phyloP scores from a whole-genome alignment of 257 asterid genomes.

The Echites panduratus region DNA sequence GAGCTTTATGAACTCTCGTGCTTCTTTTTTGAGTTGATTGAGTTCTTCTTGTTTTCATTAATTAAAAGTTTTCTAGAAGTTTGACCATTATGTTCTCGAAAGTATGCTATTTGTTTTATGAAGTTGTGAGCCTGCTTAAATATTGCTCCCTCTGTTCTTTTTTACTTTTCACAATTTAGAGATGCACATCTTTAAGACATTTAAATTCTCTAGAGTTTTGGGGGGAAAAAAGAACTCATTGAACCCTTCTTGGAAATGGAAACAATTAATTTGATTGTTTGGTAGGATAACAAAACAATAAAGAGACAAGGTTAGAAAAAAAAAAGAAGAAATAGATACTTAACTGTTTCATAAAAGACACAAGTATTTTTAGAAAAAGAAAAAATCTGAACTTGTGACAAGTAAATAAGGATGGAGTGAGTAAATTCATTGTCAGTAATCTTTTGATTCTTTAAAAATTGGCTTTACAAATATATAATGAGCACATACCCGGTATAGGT shows the following conservation, averaged over 20 bases:
- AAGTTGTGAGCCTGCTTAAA: background rate
- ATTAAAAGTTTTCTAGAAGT: background rate
- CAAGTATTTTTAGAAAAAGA: background rate
- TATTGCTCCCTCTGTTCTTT: background rate
- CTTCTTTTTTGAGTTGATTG: background rate
- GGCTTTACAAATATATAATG: background rate
- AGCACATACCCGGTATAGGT: background rate
- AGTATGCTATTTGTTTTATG: background rate
- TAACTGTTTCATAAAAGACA: too few species aligned
- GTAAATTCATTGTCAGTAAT: background rate
- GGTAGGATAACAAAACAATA: background rate
- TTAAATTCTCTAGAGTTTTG: too few species aligned
- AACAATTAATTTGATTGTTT: background rate
- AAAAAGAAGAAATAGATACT: too few species aligned
- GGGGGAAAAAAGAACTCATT: background rate
- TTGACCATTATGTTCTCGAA: background rate
- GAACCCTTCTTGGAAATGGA: background rate
- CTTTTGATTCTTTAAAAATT: background rate
- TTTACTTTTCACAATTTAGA: background rate
- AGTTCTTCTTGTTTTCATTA: background rate
- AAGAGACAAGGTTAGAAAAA: background rate
- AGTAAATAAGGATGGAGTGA: background rate
- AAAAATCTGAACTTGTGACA: background rate
- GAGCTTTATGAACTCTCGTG: too few species aligned
- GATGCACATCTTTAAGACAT: background rate